These are phyloP conservation scores for Shiraia bambusicola DNA, from an alignment of 2,329 filamentous ascomycete genomes.

Conservation along the genomic window DNA sequence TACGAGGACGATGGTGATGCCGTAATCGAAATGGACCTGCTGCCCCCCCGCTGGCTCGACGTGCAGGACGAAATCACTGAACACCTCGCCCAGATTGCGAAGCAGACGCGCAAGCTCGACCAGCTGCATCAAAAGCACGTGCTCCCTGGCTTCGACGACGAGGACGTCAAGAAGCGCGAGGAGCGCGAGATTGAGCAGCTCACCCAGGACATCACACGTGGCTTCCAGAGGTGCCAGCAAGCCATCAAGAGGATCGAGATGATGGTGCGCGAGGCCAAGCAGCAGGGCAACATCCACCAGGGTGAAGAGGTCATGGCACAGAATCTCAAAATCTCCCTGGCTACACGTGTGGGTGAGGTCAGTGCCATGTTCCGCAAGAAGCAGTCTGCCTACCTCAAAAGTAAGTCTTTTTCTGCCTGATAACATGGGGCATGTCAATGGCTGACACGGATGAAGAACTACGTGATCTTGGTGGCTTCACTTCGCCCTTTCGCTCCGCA, in stretches of 20 bases:
- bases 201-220: slow-evolving; percentile 85
- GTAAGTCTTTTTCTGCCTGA: slow-evolving; percentile 57
- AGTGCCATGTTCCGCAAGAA: slow-evolving; percentile 95
- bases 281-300: slow-evolving; percentile 69
- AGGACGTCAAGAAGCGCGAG: slow-evolving; percentile 82
- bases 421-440: background rate
- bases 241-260: slow-evolving; percentile 84
- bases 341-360: slow-evolving; percentile 83
- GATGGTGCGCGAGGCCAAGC: slow-evolving; percentile 80
- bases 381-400: slow-evolving; percentile 93
- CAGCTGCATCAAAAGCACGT: slow-evolving; percentile 97
- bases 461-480: slow-evolving; percentile 50
- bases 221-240: slow-evolving; percentile 86
- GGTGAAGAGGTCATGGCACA: slow-evolving; percentile 94
- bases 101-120: slow-evolving; percentile 81
- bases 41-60: slow-evolving; percentile 94
- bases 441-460: slow-evolving; percentile 40
- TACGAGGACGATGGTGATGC: slow-evolving; percentile 87
- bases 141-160: slow-evolving; percentile 93
- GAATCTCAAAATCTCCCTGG: slow-evolving; percentile 92
- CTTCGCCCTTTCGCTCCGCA: slow-evolving; percentile 49
- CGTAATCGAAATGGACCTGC: slow-evolving; percentile 95
- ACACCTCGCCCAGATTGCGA: slow-evolving; percentile 74
- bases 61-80: slow-evolving; percentile 92
- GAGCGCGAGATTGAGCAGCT: slow-evolving; percentile 87